A percentile compares a stretch with the other conserved stretches of the same genome.
These are phyloP conservation scores for Corchorus capsularis DNA, from an alignment of 345 rosid species.

Conservation along the genomic window DNA sequence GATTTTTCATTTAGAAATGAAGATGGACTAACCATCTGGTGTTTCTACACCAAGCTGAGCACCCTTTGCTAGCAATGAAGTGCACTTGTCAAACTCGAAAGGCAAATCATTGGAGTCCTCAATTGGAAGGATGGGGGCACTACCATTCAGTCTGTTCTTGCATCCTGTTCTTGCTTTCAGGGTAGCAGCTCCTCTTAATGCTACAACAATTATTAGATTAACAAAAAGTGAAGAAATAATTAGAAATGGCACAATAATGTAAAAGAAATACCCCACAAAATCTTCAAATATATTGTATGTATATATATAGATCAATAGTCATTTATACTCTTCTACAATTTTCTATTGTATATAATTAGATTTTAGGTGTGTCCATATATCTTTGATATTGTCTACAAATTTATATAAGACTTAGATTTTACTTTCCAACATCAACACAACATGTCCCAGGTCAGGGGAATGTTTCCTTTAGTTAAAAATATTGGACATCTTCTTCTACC, in stretches of 20 bases:
- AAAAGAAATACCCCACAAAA: too few species aligned
- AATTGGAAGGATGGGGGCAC: conserved; percentile 66
- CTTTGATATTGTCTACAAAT: too few species aligned
- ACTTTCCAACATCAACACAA: too few species aligned
- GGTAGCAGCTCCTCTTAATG: conserved; percentile 82
- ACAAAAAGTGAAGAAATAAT: neutral
- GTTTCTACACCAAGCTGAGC: conserved; percentile 72
- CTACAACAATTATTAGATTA: conserved; percentile 31
- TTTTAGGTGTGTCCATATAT: too few species aligned
- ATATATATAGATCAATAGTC: too few species aligned
- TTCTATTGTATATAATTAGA: too few species aligned
- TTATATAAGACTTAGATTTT: too few species aligned
- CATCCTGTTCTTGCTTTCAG: conserved; percentile 81
- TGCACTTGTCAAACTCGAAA: conserved; percentile 62
- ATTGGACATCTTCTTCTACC: too few species aligned
- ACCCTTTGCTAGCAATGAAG: conserved; percentile 65
- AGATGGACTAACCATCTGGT: conserved; percentile 61
- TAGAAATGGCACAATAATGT: neutral
- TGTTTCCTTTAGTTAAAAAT: too few species aligned
- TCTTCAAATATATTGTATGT: too few species aligned
- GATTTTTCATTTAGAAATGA: neutral
- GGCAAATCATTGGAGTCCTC: conserved; percentile 51
- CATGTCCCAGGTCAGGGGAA: too few species aligned
- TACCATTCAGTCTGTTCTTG: conserved; percentile 57
- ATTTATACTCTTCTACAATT: too few species aligned